These are phyloP conservation scores for Diplosphaera chodatii DNA, from an alignment of 139 green algal genomes.

Conservation along the genomic window DNA sequence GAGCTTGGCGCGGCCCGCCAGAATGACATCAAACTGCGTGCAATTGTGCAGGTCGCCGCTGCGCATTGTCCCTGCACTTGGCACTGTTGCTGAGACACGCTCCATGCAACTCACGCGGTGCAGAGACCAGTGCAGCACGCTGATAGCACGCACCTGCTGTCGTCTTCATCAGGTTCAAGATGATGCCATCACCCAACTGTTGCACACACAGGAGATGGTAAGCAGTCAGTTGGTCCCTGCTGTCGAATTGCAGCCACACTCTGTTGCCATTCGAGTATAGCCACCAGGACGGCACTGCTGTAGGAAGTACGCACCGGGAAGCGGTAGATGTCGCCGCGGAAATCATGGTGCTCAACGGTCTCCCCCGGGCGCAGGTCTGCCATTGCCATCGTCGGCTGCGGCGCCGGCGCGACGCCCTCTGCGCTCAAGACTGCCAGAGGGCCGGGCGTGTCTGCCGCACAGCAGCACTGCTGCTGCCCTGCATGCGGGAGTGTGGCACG, in stretches of 20 bases:
- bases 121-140: no score
- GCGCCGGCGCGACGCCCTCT: background rate
- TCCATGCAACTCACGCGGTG: no score
- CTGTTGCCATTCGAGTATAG: no score
- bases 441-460: background rate
- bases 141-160: background rate
- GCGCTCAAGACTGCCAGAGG: background rate
- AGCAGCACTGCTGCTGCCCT: background rate
- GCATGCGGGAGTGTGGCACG: no score
- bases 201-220: background rate
- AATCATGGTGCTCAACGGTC: background rate
- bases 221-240: no score
- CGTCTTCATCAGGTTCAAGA: conserved; percentile 1
- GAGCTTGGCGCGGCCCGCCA: conserved; percentile 11
- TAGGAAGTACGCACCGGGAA: background rate
- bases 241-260: background rate
- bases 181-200: background rate
- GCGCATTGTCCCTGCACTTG: conserved; percentile 15
- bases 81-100: no score
- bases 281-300: no score
- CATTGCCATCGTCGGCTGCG: background rate
- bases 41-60: conserved; percentile 32
- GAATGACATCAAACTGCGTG: conserved; percentile 28
- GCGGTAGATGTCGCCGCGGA: conserved; percentile 1
- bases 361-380: background rate